Conservation (phyloP, 345 rosid species). For the Pugionium cornutum region DNA sequence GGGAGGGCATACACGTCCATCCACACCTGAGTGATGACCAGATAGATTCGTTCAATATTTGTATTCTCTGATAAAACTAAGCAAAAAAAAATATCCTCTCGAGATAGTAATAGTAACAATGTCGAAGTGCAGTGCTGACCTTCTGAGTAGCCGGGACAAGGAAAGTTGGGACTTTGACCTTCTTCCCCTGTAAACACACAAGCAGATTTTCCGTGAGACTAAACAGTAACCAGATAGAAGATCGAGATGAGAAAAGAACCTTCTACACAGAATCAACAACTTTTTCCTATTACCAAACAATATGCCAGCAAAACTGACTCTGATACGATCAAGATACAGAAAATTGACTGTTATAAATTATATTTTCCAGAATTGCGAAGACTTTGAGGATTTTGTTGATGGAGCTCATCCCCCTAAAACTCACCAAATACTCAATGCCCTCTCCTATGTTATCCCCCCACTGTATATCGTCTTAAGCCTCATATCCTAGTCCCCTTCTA, state of each 20-base stretch:
- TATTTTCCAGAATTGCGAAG: no score
- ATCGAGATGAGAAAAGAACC: conserved; percentile 3
- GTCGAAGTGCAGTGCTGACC: conserved; percentile 41
- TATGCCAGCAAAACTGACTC: neutral
- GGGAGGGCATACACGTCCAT: conserved; percentile 83
- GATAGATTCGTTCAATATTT: neutral
- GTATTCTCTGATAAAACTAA: neutral
- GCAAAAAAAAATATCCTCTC: neutral
- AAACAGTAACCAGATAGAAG: neutral
- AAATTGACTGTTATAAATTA: no score
- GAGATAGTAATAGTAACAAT: neutral
- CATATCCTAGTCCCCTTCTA: no score
- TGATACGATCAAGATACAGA: no score
- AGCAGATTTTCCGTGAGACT: conserved; percentile 1
- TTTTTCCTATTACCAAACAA: neutral
- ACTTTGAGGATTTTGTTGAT: no score
- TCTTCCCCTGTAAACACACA: conserved; percentile 63
- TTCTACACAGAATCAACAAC: conserved; percentile 1
- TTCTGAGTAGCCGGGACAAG: conserved; percentile 96
- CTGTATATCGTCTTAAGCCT: no score
- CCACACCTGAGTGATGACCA: conserved; percentile 69
- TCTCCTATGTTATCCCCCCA: no score
- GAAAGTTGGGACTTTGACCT: conserved; percentile 95
- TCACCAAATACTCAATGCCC: no score
- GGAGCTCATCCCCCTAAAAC: no score